Conservation (phyloP, 2,329 filamentous ascomycete species). For the Trichoderma koningiopsis region DNA sequence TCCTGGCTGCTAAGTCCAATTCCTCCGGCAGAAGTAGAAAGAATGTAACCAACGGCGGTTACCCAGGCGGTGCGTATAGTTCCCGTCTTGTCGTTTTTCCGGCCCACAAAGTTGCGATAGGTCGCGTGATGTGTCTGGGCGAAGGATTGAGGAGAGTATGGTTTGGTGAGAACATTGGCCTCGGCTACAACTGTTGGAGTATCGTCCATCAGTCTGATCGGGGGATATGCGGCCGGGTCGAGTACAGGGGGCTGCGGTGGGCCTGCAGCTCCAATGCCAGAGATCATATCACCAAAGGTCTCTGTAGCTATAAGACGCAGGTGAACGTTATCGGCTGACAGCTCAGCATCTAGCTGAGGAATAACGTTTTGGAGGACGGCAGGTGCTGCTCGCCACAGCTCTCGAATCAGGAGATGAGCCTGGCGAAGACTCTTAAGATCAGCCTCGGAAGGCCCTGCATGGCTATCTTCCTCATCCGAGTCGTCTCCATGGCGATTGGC, state of each 20-base stretch:
- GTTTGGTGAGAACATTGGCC: slow-evolving; percentile 71
- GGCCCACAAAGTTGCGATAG: slow-evolving; percentile 82
- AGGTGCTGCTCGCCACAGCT: slow-evolving; percentile 91
- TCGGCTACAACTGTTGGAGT: slow-evolving; percentile 46
- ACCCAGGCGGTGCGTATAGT: slow-evolving; percentile 86
- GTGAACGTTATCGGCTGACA: slow-evolving; percentile 86
- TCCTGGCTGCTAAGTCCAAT: slow-evolving; percentile 85
- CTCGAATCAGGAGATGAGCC: slow-evolving; percentile 84
- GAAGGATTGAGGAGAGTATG: slow-evolving; percentile 86
- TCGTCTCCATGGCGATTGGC: slow-evolving; percentile 62
- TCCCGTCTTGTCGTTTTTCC: slow-evolving; percentile 83
- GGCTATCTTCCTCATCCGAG: slow-evolving; percentile 63
- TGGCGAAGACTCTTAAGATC: slow-evolving; percentile 87
- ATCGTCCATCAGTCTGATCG: slow-evolving; percentile 65
- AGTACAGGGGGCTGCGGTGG: slow-evolving; percentile 71
- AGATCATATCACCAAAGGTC: slow-evolving; percentile 91
- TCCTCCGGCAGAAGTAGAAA: slow-evolving; percentile 88
- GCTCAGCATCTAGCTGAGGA: slow-evolving; percentile 87
- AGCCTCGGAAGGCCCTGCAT: slow-evolving; percentile 70
- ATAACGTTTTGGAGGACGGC: slow-evolving; percentile 89
- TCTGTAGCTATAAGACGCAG: slow-evolving; percentile 87
- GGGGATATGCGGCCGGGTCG: slow-evolving; percentile 85
- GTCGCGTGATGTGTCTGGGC: slow-evolving; percentile 75
- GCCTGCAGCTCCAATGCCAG: slow-evolving; percentile 89
- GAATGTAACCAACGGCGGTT: slow-evolving; percentile 77